phyloP scores from a whole-genome alignment of 768 basidiomycete species.

The Royoungia palumana region DNA sequence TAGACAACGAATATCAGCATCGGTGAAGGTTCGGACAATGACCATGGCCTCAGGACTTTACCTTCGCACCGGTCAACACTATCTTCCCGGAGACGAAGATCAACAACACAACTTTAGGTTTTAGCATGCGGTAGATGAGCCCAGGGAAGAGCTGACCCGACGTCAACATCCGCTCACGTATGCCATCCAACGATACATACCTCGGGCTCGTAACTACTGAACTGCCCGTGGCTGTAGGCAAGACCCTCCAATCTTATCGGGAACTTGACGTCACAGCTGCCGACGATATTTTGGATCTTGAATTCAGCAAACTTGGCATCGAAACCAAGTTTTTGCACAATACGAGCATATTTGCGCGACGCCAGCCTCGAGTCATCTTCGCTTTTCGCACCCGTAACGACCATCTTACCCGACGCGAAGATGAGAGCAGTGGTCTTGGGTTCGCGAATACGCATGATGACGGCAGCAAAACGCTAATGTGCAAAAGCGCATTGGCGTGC shows the following conservation, averaged over 20 bases:
- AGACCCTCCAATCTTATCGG: conserved; percentile 97
- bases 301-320: conserved; percentile 99
- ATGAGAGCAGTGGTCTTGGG: conserved; percentile 99
- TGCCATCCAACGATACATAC: conserved; percentile 43
- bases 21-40: conserved; percentile 39
- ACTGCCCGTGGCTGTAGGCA: conserved; percentile 96
- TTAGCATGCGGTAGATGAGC: conserved; percentile 99
- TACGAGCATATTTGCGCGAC: conserved; percentile 97
- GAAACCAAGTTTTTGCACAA: conserved; percentile 99
- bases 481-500: conserved; percentile 60
- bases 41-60: conserved; percentile 36
- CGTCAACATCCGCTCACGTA: background rate
- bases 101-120: conserved; percentile 96
- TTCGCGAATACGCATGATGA: conserved; percentile 99
- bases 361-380: conserved; percentile 97
- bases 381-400: conserved; percentile 98
- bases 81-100: conserved; percentile 99
- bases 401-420: conserved; percentile 99
- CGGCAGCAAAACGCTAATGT: conserved; percentile 98
- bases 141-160: conserved; percentile 86
- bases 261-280: conserved; percentile 97
- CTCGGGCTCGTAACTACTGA: conserved; percentile 97
- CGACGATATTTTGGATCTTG: conserved; percentile 99
- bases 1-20: conserved; percentile 38
- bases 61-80: conserved; percentile 98